Conservation (phyloP, 164 flowering plant genomes). For the Liriodendron chinense region DNA sequence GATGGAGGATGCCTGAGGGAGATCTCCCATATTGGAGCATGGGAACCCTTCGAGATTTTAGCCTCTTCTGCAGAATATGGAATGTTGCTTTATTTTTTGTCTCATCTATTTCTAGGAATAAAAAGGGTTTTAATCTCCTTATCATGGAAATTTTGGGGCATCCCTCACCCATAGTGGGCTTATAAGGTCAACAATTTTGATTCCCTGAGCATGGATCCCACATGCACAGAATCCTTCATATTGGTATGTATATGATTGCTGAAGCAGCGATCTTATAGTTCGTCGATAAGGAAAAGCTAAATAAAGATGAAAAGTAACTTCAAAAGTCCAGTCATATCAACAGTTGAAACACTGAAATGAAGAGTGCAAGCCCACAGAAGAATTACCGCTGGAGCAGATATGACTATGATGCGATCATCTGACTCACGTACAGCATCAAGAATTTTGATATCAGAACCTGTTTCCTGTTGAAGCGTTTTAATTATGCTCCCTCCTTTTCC, state of each 20-base stretch:
- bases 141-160: too few relatives aligned
- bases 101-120: too few relatives aligned
- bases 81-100: too few relatives aligned
- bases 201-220: too few relatives aligned
- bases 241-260: neutral
- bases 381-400: conserved; percentile 84
- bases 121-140: too few relatives aligned
- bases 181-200: too few relatives aligned
- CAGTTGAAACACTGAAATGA: neutral
- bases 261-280: neutral
- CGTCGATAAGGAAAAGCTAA: neutral
- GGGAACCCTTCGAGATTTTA: too few relatives aligned
- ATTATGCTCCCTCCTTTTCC: conserved; percentile 86
- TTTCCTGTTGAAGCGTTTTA: conserved; percentile 67
- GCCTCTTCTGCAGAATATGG: too few relatives aligned
- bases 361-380: neutral
- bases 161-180: too few relatives aligned
- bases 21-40: too few relatives aligned
- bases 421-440: conserved; percentile 53
- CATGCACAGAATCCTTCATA: too few relatives aligned
- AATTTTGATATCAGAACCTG: conserved; percentile 89
- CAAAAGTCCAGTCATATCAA: neutral
- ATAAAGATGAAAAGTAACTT: neutral
- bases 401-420: conserved; percentile 72
- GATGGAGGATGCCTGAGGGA: too few relatives aligned